A percentile compares a stretch with the other conserved stretches of the same genome.
These are phyloP conservation scores for Rhizopus arrhizus DNA, from an alignment of 371 early-diverging fungal genomes.

Conservation along the genomic window DNA sequence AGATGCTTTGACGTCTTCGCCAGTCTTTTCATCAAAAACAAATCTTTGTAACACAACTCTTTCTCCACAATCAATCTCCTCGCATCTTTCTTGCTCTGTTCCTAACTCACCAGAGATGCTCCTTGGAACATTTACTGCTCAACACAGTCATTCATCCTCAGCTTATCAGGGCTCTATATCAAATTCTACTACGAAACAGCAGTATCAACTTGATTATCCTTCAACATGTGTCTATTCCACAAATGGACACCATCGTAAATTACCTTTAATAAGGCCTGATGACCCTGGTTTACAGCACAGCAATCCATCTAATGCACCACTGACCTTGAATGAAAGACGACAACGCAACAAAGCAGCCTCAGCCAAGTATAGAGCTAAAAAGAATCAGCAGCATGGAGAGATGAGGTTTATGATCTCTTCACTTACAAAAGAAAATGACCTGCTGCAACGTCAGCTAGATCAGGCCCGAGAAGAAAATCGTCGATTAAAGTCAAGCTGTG, in stretches of 20 bases:
- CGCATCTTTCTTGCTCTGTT: not conserved
- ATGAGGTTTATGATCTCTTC: conserved; percentile 53
- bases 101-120: not conserved
- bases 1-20: not conserved
- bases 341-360: conserved; percentile 69
- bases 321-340: conserved; percentile 58
- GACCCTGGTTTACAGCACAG: too few relatives aligned
- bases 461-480: conserved; percentile 55
- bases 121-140: not conserved
- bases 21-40: conserved; percentile 23
- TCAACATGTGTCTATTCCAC: not conserved
- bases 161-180: too few relatives aligned
- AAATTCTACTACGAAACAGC: too few relatives aligned
- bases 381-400: conserved; percentile 65
- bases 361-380: conserved; percentile 68
- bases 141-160: not conserved
- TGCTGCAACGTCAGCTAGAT: conserved; percentile 54
- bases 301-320: conserved; percentile 17
- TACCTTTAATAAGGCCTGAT: too few relatives aligned
- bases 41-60: not conserved
- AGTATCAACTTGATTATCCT: not conserved
- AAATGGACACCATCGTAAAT: not conserved
- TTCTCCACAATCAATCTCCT: not conserved
- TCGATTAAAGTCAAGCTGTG: conserved; percentile 52
- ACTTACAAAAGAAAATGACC: conserved; percentile 57